phyloP scores from a whole-genome alignment of 257 asterid genomes.

The Solanum chmielewskii region DNA sequence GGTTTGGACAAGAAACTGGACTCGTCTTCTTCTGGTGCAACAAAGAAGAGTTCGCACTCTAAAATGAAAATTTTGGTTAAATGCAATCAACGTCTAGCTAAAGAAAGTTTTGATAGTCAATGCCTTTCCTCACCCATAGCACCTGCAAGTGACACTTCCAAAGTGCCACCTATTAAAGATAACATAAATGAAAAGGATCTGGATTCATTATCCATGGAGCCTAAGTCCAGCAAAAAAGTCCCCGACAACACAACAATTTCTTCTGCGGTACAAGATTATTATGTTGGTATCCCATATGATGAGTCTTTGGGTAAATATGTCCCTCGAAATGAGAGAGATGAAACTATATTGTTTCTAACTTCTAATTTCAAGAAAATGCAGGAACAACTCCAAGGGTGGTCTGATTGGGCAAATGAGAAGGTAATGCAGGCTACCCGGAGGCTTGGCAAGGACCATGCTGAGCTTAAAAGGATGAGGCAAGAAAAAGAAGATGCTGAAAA shows the following conservation, averaged over 20 bases:
- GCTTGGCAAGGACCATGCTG: conserved; percentile 51
- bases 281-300: conserved; percentile 38
- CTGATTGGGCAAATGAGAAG: conserved; percentile 64
- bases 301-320: conserved; percentile 31
- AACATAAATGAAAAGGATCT: conserved; percentile 11
- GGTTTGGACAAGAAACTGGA: conserved; percentile 42
- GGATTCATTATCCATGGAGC: conserved; percentile 5
- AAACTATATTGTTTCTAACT: conserved; percentile 24
- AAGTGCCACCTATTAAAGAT: conserved; percentile 12
- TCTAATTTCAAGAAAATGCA: conserved; percentile 30
- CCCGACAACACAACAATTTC: conserved; percentile 2
- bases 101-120: conserved; percentile 11
- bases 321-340: conserved; percentile 46
- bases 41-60: conserved; percentile 26
- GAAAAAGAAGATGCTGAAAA: conserved; percentile 55
- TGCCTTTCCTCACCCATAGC: not conserved
- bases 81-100: conserved; percentile 7
- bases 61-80: conserved; percentile 17
- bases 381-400: conserved; percentile 48
- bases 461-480: conserved; percentile 58
- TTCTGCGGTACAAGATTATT: conserved; percentile 21
- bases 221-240: conserved; percentile 6
- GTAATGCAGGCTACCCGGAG: conserved; percentile 62
- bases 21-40: conserved; percentile 27
- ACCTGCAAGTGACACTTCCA: conserved; percentile 2